Evolutionary conservation across 805 yeast species (phyloP).

Genomic region (Starmerella stigmatis): DNA sequence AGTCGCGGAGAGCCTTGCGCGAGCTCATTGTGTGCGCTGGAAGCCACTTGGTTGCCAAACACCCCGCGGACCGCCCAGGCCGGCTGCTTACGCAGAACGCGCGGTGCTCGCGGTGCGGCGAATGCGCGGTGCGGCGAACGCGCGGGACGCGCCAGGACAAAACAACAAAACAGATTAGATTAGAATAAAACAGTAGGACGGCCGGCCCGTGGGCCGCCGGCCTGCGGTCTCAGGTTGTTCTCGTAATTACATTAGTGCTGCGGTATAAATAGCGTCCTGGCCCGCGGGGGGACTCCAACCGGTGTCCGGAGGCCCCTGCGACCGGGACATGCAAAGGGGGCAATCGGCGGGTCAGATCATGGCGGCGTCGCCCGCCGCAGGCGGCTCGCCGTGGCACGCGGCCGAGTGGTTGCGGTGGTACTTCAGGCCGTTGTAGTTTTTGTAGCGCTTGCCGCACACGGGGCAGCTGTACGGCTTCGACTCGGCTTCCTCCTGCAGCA

Average conservation of each 20-base stretch:
- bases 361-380: conserved; percentile 1
- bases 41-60: conserved; percentile 8
- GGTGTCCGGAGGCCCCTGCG: neutral
- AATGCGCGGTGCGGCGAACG: no score
- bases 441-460: conserved; percentile 93
- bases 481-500: conserved; percentile 15
- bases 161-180: no score
- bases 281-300: neutral
- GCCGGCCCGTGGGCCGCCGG: no score
- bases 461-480: conserved; percentile 91
- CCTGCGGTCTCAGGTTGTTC: no score
- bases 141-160: no score
- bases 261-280: no score
- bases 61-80: neutral
- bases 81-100: neutral
- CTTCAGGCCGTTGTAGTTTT: conserved; percentile 88
- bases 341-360: neutral
- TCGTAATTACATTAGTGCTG: no score
- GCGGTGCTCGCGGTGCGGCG: no score
- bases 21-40: conserved; percentile 10
- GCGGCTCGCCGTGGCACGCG: conserved; percentile 8
- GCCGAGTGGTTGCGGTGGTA: conserved; percentile 88
- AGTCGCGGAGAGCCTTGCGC: conserved; percentile 31
- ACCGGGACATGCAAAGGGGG: no score
- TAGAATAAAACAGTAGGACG: no score